These are phyloP conservation scores for Helianthus tuberosus DNA, from an alignment of 129 eudicot species.

Conservation along the genomic window DNA sequence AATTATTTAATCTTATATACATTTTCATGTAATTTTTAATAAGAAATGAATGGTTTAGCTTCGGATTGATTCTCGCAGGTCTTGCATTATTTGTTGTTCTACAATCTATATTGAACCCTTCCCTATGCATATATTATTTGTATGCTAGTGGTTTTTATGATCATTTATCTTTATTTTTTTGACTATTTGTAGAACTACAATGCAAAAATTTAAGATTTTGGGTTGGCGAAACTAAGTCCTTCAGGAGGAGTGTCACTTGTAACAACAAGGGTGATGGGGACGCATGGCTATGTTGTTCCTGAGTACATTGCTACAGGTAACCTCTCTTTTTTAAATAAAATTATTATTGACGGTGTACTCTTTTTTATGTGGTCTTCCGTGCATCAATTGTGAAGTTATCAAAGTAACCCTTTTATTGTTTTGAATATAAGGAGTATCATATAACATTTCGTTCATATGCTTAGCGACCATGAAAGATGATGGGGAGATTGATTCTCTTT, in stretches of 20 bases:
- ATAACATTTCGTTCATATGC: conserved; percentile 8
- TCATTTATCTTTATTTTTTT: background rate
- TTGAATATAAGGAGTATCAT: background rate
- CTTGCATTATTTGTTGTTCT: background rate
- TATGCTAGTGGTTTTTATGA: background rate
- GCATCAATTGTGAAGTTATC: background rate
- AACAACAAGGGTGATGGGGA: conserved; percentile 84
- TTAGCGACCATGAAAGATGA: conserved; percentile 7
- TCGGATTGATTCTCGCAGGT: background rate
- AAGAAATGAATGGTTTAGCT: too few relatives aligned
- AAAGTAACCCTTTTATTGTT: background rate
- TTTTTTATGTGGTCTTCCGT: background rate
- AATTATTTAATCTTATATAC: too few relatives aligned
- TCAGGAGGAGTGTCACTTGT: conserved; percentile 72
- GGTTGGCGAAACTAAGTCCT: conserved; percentile 82
- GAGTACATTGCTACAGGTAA: conserved; percentile 91
- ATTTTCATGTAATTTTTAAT: too few relatives aligned
- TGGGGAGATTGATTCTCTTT: background rate
- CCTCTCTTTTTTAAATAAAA: conserved; percentile 22
- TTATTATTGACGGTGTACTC: background rate
- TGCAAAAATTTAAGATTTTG: conserved; percentile 86
- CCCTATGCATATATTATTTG: background rate
- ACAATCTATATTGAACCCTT: background rate
- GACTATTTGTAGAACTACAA: conserved; percentile 57
- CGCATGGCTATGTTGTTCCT: conserved; percentile 91